Conservation (phyloP, 371 early-diverging fungal genomes). For the Rhizopus sp. region DNA sequence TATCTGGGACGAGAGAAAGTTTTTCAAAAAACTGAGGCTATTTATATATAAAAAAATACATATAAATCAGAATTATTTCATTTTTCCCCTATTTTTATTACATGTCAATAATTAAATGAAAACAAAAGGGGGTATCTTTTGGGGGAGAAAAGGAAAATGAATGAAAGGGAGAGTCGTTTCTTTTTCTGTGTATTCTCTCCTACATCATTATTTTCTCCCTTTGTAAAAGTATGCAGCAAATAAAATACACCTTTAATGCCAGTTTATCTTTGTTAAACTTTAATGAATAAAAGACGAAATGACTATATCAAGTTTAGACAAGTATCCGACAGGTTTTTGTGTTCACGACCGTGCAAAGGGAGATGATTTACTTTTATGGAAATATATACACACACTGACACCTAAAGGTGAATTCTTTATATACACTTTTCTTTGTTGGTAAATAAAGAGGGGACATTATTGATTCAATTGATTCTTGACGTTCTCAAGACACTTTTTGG, state of each 20-base stretch:
- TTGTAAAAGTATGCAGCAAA: background rate
- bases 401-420: too few species aligned
- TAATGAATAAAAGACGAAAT: background rate
- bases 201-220: background rate
- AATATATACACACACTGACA: background rate
- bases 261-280: background rate
- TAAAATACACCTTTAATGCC: background rate
- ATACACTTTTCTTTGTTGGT: too few species aligned
- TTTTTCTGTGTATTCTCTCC: background rate
- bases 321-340: background rate
- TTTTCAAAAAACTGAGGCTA: too few species aligned
- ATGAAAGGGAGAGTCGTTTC: too few species aligned
- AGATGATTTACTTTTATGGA: conserved; percentile 2
- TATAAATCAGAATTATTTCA: too few species aligned
- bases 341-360: background rate
- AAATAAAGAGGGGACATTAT: too few species aligned
- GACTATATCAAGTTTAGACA: background rate
- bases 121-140: background rate
- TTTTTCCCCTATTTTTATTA: too few species aligned
- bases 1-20: too few species aligned
- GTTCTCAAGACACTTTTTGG: too few species aligned
- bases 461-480: too few species aligned
- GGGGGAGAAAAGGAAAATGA: background rate
- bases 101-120: conserved; percentile 1
- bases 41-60: too few species aligned